Evolutionary conservation across 768 basidiomycete species (phyloP).

Genomic region (Pleurotus citrinopileatus): DNA sequence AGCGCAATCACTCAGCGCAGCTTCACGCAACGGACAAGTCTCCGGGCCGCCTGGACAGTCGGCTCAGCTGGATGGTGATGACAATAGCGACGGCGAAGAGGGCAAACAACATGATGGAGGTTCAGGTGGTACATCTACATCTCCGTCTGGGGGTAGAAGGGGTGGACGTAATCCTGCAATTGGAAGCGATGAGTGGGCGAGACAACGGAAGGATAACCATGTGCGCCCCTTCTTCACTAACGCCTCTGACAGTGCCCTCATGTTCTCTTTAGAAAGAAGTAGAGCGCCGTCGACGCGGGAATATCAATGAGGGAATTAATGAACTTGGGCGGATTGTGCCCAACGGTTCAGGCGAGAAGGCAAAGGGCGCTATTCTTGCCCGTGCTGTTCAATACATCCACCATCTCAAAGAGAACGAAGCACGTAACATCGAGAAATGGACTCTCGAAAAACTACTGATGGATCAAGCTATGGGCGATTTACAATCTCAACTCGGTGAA

Average conservation of each 20-base stretch:
- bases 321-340: slow-evolving; percentile 88
- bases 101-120: slow-evolving; percentile 23
- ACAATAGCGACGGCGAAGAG: slow-evolving; percentile 28
- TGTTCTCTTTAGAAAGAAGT: slow-evolving; percentile 84
- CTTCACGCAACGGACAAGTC: slow-evolving; percentile 11
- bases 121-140: slow-evolving; percentile 7
- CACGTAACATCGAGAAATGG: slow-evolving; percentile 91
- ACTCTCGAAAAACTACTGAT: slow-evolving; percentile 88
- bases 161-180: slow-evolving; percentile 57
- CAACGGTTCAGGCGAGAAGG: slow-evolving; percentile 81
- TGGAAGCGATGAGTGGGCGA: slow-evolving; percentile 76
- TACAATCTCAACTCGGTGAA: slow-evolving; percentile 82
- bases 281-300: slow-evolving; percentile 89
- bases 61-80: slow-evolving; percentile 10
- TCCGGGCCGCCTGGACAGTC: slow-evolving; percentile 12
- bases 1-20: slow-evolving; percentile 22
- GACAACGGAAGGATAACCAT: slow-evolving; percentile 81
- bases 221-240: slow-evolving; percentile 34
- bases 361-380: slow-evolving; percentile 85
- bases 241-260: not conserved
- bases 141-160: slow-evolving; percentile 40
- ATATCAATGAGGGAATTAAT: slow-evolving; percentile 96
- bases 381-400: slow-evolving; percentile 92
- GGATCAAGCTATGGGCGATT: slow-evolving; percentile 89
- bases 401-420: slow-evolving; percentile 88